Percentiles rank a stretch among this genome's conserved stretches.
Evolutionary conservation across 768 basidiomycete species (phyloP).

Genomic region (Pleurotus pulmonarius): DNA sequence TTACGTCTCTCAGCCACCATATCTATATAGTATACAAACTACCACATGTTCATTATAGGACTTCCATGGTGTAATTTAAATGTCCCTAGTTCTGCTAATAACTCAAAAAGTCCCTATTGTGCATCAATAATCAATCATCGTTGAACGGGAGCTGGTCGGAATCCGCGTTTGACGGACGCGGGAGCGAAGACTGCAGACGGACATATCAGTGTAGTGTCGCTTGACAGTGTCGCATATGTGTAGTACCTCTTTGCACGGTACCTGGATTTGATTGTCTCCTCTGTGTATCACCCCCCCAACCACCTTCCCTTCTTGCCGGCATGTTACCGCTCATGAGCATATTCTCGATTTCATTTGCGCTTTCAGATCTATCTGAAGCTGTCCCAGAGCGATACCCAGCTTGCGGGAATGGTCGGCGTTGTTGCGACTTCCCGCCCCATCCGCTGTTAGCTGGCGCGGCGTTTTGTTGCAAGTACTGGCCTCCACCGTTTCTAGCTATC

Average conservation of each 20-base stretch:
- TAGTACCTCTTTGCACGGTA: neutral
- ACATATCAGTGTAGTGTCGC: neutral
- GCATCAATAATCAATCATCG: neutral
- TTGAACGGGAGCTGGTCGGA: neutral
- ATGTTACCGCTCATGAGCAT: slow-evolving; percentile 38
- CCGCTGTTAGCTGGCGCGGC: slow-evolving; percentile 27
- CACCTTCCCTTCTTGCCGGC: slow-evolving; percentile 20
- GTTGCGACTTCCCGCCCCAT: slow-evolving; percentile 32
- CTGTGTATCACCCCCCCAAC: slow-evolving; percentile 30
- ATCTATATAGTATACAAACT: neutral
- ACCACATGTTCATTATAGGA: slow-evolving; percentile 11
- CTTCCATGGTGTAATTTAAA: slow-evolving; percentile 2
- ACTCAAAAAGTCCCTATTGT: too few relatives aligned
- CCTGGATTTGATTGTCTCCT: slow-evolving; percentile 19
- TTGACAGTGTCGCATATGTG: neutral
- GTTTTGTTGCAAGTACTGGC: slow-evolving; percentile 21
- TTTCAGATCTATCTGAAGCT: slow-evolving; percentile 59
- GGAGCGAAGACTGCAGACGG: neutral
- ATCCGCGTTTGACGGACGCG: slow-evolving; percentile 2
- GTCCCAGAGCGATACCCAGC: slow-evolving; percentile 40
- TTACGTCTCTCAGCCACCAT: neutral
- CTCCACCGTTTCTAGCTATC: slow-evolving; percentile 40
- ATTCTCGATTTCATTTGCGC: slow-evolving; percentile 71
- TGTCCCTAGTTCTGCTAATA: too few relatives aligned
- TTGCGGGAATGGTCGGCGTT: slow-evolving; percentile 47